Base-by-base conservation (phyloP, 1,139 yeast genomes). In the Magnusiomyces tetraspermus region DNA sequence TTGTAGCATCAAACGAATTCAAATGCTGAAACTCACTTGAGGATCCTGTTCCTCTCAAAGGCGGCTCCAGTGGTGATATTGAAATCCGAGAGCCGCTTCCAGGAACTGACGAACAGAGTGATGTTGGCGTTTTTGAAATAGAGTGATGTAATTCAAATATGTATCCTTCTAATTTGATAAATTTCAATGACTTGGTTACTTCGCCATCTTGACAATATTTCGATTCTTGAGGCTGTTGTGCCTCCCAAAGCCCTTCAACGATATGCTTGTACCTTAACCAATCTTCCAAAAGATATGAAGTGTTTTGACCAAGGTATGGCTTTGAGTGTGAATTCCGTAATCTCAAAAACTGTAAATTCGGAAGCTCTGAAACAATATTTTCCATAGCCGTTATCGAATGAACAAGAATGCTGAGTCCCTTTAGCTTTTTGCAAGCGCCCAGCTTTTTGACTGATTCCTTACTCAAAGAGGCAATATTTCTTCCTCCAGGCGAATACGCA, bases 271-370 rank as follows among this genome's bases (percentile, higher is more conserved):
- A 53, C 22, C 61, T 47, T 33, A 52, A 43, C 55, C 60, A 52
- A 45, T 56, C 60, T 42, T 59, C 63, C 19, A 57, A 45, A n/a
- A 57, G 51, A 38, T 54, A 60, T 5, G 59, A 50, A 8, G 53
- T 51, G 21, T 54, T 52, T 48, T 59, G 62, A n/a, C 62, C 62
- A 19, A 60, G 53, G 42, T 59, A 57, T 3, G 59, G 56, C 21
- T 54, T 51, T 19, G 50, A 48, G 4, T 47, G 52, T 13, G 51
- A 51, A 44, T 50, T 53, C 13, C 54, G 53, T 26, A 60, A 53
- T 19, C 59, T 57, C 22, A 60, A 50, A 38, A 51, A 56, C 36
- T 47, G 49, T 17, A 60, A 55, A 6, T 53, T 22, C 2, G 51
- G 48, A 15, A 60, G 51, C 17, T 49, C 23, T n/a, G 38, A 24